A percentile compares a stretch with the other conserved stretches of the same genome.
phyloP scores from a whole-genome alignment of 2,329 filamentous ascomycete species.

The Tolypocladium ovalisporum region DNA sequence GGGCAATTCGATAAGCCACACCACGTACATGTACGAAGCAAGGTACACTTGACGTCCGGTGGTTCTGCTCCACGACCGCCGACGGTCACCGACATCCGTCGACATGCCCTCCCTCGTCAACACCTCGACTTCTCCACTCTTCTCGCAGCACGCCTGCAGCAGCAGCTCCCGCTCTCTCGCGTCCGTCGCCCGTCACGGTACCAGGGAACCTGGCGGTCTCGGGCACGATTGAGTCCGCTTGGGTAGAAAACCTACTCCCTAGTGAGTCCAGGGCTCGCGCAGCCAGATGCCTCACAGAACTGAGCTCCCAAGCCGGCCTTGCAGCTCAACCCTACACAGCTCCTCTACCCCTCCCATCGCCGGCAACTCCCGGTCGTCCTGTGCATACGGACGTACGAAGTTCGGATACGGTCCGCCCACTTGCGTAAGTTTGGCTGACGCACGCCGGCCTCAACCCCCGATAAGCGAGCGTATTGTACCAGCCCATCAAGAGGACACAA shows the following conservation, averaged over 20 bases:
- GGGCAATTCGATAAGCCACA: too few species aligned
- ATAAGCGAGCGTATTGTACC: constrained; percentile 6
- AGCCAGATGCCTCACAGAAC: background rate
- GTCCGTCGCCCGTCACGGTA: constrained; percentile 4
- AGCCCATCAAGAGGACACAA: background rate
- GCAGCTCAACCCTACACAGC: background rate
- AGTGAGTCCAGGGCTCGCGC: background rate
- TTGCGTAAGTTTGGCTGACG: background rate
- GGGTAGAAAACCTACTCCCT: background rate
- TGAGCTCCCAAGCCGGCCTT: background rate
- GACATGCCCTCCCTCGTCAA: background rate
- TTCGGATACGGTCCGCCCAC: background rate
- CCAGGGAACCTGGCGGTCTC: background rate
- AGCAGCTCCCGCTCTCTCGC: constrained; percentile 2
- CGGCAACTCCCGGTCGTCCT: background rate
- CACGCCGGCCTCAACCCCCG: constrained; percentile 5
- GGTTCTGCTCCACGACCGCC: background rate
- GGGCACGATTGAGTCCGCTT: background rate
- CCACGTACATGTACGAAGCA: background rate
- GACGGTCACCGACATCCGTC: background rate
- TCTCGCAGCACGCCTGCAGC: constrained; percentile 4
- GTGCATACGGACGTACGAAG: background rate
- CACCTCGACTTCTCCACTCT: constrained; percentile 4
- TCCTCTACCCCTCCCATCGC: background rate
- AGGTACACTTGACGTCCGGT: background rate